Percentiles rank a stretch among this genome's conserved stretches.
Evolutionary conservation across 305 asterid genomes (phyloP).

Genomic region (Vinca major): DNA sequence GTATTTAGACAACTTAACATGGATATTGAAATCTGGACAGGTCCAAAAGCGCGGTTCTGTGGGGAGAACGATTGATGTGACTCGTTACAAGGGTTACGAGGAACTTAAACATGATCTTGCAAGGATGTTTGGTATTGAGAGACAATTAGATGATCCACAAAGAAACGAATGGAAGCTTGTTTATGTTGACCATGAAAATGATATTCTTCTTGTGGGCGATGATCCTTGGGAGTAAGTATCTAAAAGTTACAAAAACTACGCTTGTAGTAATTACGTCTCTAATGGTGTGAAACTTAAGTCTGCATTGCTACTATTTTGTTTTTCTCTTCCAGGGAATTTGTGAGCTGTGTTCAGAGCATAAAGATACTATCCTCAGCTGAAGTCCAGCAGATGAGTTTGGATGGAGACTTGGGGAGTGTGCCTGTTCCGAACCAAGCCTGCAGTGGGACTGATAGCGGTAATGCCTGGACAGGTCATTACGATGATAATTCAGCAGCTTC

Average conservation of each 20-base stretch:
- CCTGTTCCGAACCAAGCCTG: conserved; percentile 72
- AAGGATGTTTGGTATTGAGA: conserved; percentile 89
- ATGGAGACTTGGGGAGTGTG: conserved; percentile 66
- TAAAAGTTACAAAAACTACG: background rate
- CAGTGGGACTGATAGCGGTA: conserved; percentile 81
- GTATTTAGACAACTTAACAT: background rate
- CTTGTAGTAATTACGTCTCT: background rate
- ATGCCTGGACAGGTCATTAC: conserved; percentile 64
- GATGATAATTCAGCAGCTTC: conserved; percentile 63
- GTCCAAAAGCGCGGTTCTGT: conserved; percentile 97
- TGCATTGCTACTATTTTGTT: background rate
- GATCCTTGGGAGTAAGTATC: conserved; percentile 99
- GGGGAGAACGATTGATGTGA: conserved; percentile 91
- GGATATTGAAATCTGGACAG: conserved; percentile 29
- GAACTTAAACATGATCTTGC: conserved; percentile 88
- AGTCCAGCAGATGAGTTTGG: conserved; percentile 92
- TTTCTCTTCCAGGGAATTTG: conserved; percentile 57
- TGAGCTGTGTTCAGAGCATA: conserved; percentile 88
- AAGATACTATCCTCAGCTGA: conserved; percentile 80
- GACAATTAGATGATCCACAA: conserved; percentile 79
- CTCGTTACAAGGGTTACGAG: conserved; percentile 77
- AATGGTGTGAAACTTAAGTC: background rate
- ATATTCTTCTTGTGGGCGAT: conserved; percentile 86
- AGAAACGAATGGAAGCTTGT: conserved; percentile 93
- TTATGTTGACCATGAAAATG: conserved; percentile 88